Base-by-base conservation (phyloP, 1,284 basidiomycete species). In the Phellopilus nigrolimitatus region DNA sequence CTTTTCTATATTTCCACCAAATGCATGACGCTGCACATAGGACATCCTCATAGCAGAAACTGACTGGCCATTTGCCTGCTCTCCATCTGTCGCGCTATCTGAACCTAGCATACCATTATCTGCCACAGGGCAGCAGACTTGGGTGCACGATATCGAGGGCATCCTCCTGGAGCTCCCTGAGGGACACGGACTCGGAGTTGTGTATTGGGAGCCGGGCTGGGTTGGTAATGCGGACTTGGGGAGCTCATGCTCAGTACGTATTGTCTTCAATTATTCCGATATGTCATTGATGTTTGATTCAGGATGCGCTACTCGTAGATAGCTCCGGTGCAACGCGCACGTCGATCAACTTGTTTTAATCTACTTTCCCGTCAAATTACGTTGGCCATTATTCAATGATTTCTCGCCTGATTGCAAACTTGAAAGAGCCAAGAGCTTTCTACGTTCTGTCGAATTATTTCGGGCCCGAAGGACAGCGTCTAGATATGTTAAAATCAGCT, bases 141-240 rank as follows among this genome's bases (percentile, higher is more conserved):
- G 80, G 79, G 72, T 78, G 3, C 60, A 66, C 19, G 73, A 72
- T 44, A 80, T 84, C 57, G 68, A 67, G 46, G 70, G 64, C 38
- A 71, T 76, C 1, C 60, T 83, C n/a, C 60, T 64, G 15, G 67
- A 63, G 2, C 60, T 82, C 1, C 69, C 78, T 1, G 70, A 71
- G 22, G 70, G 74, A 1, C 71, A 68, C 55, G 79, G 80, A 33
- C 59, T 70, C 37, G 71, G 73, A 1, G 64, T 72, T 43, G 69
- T 76, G 15, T 82, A 82, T 60, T 83, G 80, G 80, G 79, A 83
- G 60, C 80, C 80, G 34, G 78, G 70, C 41, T 83, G 80, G 80
- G 67, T 82, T 49, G 80, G 79, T 2, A 82, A 74, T 55, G 80
- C 77, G 12, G 70, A 57, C 49, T 61, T 83, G 37, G 80, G 80